Base-by-base conservation (phyloP, 352 stramenopile species). In the Peronosclerospora sorghi region DNA sequence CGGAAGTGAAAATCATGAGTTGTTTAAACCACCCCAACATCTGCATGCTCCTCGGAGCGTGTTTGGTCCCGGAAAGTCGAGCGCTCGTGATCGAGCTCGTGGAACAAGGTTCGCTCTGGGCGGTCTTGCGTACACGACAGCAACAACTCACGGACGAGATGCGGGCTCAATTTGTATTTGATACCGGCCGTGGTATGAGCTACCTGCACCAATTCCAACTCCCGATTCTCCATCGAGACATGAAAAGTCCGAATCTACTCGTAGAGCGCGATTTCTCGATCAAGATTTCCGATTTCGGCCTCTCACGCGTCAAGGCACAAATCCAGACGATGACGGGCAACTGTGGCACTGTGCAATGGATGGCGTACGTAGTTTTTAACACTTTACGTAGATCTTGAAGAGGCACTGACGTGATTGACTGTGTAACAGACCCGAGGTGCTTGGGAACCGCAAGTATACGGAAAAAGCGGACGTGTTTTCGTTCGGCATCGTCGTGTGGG, bases 41-140 rank as follows among this genome's bases (percentile, higher is more conserved):
- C 45, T 97, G 95, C 56, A 77, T 96, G 24, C 87, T 97, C 47
- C 86, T 98, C 29, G 94, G 94, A 20, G 94, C 94, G 35, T 98
- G 92, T 65, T 67, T 97, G 20, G 61, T 90, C 38, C 86, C 92
- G 9, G 76, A 80, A 14, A 96, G 89, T 58, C 76, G 94, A 26
- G 89, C 89, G n/a, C 92, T 98, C 10, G 74, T 99, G n/a, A 95
- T 96, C 4, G 94, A 98, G 56, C 72, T 97, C 5, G 78, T 96
- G 12, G 73, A 84, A 23, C 81, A 93, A 30, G 93, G 93, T 17
- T 97, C 85, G 1, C 71, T 98, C 1, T 98, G 90, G 87, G 76
- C 85, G 45, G 77, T 96, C 18, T 59, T 99, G 29, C 73, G 71
- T 13, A 61, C 66, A 5, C 51, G 72, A n/a, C 56, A 63, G 34